Evolutionary conservation across 2,329 filamentous ascomycete species (phyloP), one percentile per base, ranked within the genome.

Genomic region (Ilyonectria sp.): DNA sequence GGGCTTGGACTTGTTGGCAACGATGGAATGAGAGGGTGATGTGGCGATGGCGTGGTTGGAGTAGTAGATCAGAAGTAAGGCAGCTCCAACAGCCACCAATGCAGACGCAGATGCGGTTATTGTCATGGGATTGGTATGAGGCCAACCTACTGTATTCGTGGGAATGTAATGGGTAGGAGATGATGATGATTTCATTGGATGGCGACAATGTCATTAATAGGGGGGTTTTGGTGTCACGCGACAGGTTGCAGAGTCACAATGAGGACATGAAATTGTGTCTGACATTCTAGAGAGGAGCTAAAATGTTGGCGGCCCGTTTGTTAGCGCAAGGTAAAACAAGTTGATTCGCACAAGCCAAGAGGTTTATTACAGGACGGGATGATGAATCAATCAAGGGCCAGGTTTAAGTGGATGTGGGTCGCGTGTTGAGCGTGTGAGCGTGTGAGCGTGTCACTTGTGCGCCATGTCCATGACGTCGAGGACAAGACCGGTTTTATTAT

Each of bases 1-100:
- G 23, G 47, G 52, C 23, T 11, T 13, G 44, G 15, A 40, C 21
- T 19, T 10, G 35, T 31, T n/a, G 21, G 40, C 53, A 31, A 21
- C 19, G 29, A 52, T 19, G 26, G 26, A 47, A 63, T 31, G 49
- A 37, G 21, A n/a, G 44, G 13, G 61, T 58, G 61, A 26, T 53
- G 53, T 35, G 53, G 53, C 19, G 33, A 50, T 63, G 40, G 9
- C 3, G 49, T 33, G 23, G 50, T 35, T 54, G 29, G 50, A 54
- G 37, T 17, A 37, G 29, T 7, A 43, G 40, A 11, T 33, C 31
- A 52, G 15, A 26, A 21, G 8, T 50, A 17, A 49, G 15, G 47
- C 40, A 15, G 21, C 43, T 49, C 47, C n/a, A 26, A 29, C 23
- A 50, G 47, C 5, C 31, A 53, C 50, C 19, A 35, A 35, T 31